Base-by-base conservation (phyloP, 192 early-diverging fungal species). In the Rhizophlyctis rosea region DNA sequence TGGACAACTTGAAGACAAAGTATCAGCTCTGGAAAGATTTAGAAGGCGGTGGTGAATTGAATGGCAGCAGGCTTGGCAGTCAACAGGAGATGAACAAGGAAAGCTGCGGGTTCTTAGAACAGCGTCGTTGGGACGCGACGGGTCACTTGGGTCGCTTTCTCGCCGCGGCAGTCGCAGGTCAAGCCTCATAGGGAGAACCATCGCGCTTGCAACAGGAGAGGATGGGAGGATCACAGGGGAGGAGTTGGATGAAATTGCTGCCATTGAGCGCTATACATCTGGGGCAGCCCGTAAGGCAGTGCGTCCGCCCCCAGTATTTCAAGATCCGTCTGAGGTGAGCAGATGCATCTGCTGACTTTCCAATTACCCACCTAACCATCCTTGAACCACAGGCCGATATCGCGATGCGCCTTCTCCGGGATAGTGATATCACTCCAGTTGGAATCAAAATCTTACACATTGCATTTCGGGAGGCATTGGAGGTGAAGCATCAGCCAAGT, bases 371-470 rank as follows among this genome's bases (percentile, higher is more conserved):
- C n/a, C n/a, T n/a, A n/a, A n/a, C n/a, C n/a, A n/a, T n/a, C n/a
- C n/a, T n/a, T n/a, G n/a, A n/a, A n/a, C n/a, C n/a, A 9, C 25
- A 5, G 13, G 7, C 24, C 11, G 13, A 5, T 16, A 21, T 52
- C 25, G 39, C 39, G 39, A 47, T 13, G n/a, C n/a, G 54, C n/a
- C 44, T 57, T 39, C 23, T 57, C 16, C 56, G 56, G 5, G 33
- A 57, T 36, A 28, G 16, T 4, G 56, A 57, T 3, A 28, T 57
- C 34, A 36, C 21, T 21, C n/a, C 56, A 2, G 56, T n/a, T 14
- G 25, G 34, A 13, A 33, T 32, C n/a, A 57, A 36, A 28, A 57
- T 57, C 35, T 39, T 57, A 36, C 21, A 32, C 2, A 14, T 57
- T 21, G 44, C 44, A 21, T 57, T 57, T 39, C 34, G 44, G 21